Evolutionary conservation across 192 early-diverging fungal genomes (phyloP), one percentile per base, ranked within the genome.

Genomic region (Podila epicladia): DNA sequence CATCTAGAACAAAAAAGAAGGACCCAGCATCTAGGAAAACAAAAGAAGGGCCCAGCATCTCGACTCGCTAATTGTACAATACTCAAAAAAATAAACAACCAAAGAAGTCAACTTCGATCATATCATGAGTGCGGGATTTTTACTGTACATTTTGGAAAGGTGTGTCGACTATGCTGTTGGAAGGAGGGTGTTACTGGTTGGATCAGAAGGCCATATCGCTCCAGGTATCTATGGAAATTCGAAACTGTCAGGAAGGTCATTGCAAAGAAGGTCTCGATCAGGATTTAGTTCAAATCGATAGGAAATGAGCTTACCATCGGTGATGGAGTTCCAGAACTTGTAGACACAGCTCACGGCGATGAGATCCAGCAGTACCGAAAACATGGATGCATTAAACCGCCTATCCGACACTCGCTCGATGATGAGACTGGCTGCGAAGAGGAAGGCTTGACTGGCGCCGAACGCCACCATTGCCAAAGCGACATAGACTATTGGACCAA

Each of bases 301-400:
- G 13, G 9, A 9, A 37, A 9, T 37, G 9, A 2, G 13, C 41
- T 86, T 87, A 71, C 85, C 87, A 22, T 87, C 89, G 11, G 83
- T 90, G 53, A 90, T 89, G 2, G 78, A 71, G 8, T 73, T 82
- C 89, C 89, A 90, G 73, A 87, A 90, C 24, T 74, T 85, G 67
- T 89, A 89, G 45, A 87, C 67, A 45, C 80, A 82, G 17, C 74
- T 68, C 1, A 86, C 48, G 4, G 87, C 78, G 2, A 83, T 69
- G 7, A 87, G 82, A 57, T 87, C 82, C 19, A 89, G 73, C 9
- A 90, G 61, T 22, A 84, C 86, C 15, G 83, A 74, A 72, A 90
- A 88, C 79, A 88, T 80, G 7, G 84, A 85, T 45, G 87, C 89
- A 35, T 89, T 84, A 38, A 90, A 80, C 2, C 9, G 73, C 17